These are phyloP conservation scores for Sporothrix globosa DNA, from an alignment of 2,329 filamentous ascomycete genomes.

Conservation along the genomic window DNA sequence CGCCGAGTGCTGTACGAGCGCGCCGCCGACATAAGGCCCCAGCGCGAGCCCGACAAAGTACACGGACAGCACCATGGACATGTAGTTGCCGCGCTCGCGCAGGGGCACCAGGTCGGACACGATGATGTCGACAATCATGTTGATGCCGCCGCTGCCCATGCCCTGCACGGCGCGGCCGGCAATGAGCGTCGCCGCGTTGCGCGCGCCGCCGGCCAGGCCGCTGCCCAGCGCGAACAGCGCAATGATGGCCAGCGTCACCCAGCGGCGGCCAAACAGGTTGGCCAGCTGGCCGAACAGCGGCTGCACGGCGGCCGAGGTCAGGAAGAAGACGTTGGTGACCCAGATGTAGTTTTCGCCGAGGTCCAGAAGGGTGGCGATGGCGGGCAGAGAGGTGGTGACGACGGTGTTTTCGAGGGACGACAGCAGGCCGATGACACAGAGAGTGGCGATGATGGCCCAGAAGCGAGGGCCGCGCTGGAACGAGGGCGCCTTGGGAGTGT, in stretches of 20 bases:
- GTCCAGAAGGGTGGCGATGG: background rate
- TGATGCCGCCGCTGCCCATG: conserved; percentile 43
- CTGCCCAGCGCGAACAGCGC: conserved; percentile 39
- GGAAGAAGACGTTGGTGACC: conserved; percentile 12
- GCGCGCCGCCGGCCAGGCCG: conserved; percentile 40
- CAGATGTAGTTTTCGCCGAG: conserved; percentile 12
- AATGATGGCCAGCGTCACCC: conserved; percentile 63
- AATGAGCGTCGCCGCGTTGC: conserved; percentile 40
- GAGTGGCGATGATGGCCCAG: conserved; percentile 30
- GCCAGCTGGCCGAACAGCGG: conserved; percentile 59
- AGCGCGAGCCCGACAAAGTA: conserved; percentile 36
- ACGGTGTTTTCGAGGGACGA: conserved; percentile 39
- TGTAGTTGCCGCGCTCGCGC: conserved; percentile 36
- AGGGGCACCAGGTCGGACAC: conserved; percentile 41
- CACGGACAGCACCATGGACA: conserved; percentile 32
- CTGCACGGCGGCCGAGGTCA: conserved; percentile 51
- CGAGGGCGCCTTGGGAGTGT: background rate
- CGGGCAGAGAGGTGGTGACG: background rate
- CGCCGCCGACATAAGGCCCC: conserved; percentile 37
- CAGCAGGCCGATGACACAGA: conserved; percentile 27
- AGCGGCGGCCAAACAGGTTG: conserved; percentile 47
- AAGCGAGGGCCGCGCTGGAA: conserved; percentile 24
- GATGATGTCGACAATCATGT: conserved; percentile 37
- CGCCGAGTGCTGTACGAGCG: conserved; percentile 27
- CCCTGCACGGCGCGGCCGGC: conserved; percentile 44